Evolutionary conservation across 2,329 filamentous ascomycete genomes (phyloP), one percentile per base, ranked within the genome.

Genomic region (Talaromyces sp.): DNA sequence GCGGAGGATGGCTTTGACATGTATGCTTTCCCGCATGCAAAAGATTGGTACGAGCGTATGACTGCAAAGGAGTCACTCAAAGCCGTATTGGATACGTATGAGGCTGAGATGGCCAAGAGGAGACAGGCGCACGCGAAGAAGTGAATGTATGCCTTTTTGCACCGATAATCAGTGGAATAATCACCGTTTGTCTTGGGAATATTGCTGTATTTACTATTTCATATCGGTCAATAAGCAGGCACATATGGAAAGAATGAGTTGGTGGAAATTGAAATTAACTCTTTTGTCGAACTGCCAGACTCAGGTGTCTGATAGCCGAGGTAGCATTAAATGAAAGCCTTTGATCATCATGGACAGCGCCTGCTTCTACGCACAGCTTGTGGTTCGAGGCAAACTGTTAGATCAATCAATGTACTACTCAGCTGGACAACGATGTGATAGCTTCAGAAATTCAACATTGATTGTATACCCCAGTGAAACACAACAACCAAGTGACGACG

Each of bases 11-110:
- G 59, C 16, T 55, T 44, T 21, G 59, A 55, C 4, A 1, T 31
- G 1, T 28, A 61, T 18, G 14, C 39, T 18, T 61, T 55, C 39
- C 59, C 59, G 35, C 39, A 61, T 55, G 59, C 21, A 25, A 40
- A 54, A 23, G 59, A 61, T 44, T 61, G 59, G 59, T 55, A 16
- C 1, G 28, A 42, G 11, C 50, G 59, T 31, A 61, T 61, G 59
- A 55, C 33, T 35, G 25, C 40, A 9, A 61, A 61, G 59, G 48
- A 54, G 59, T 23, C 37, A 1, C 16, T 61, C 33, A 40, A 46
- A 23, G 31, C 50, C 1, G 50, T 54, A 11, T 37, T 54, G 50
- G 50, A 54, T 21, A 21, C 31, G 28, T 23, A 35, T 37, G 50
- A 54, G 21, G 11, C 11, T 7, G 50, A 35, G 28, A 54, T 54